Percentiles rank a stretch among this genome's conserved stretches.
Conservation (phyloP, 441 rosid genomes). For the Populus trichocarpa region DNA sequence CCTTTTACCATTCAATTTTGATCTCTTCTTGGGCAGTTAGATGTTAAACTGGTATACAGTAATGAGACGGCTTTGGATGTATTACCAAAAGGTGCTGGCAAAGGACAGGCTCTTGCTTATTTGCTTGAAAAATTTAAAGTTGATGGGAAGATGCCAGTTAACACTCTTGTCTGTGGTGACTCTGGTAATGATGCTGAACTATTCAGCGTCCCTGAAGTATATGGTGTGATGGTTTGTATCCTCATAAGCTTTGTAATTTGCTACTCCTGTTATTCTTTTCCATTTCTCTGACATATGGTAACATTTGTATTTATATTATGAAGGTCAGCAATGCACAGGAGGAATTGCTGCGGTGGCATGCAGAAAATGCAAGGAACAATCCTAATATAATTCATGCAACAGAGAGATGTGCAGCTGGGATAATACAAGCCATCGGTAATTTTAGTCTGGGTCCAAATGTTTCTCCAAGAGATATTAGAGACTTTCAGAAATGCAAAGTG, state of each 20-base stretch:
- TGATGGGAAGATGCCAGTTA: conserved; percentile 60
- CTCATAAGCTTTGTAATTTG: conserved; percentile 8
- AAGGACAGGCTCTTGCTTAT: conserved; percentile 94
- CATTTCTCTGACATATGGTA: neutral
- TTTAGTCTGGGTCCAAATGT: conserved; percentile 75
- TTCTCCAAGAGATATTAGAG: conserved; percentile 71
- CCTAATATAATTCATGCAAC: conserved; percentile 70
- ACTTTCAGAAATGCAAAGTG: conserved; percentile 28
- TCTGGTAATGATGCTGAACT: conserved; percentile 97
- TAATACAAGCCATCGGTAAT: conserved; percentile 74
- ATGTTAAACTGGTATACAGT: conserved; percentile 82
- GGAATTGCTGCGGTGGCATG: conserved; percentile 83
- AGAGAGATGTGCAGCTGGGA: conserved; percentile 83
- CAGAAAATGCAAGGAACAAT: conserved; percentile 67
- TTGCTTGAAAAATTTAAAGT: conserved; percentile 61
- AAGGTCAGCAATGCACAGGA: conserved; percentile 95
- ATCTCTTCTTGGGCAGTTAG: conserved; percentile 50
- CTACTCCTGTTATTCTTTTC: neutral
- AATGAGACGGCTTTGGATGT: conserved; percentile 86
- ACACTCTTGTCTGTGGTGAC: conserved; percentile 92
- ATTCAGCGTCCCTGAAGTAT: conserved; percentile 72
- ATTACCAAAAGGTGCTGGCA: conserved; percentile 88
- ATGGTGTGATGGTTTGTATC: conserved; percentile 88
- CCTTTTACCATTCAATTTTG: neutral
- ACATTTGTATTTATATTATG: neutral